These are phyloP conservation scores for Plasmopara viticola DNA, from an alignment of 352 stramenopile species.

Conservation along the genomic window DNA sequence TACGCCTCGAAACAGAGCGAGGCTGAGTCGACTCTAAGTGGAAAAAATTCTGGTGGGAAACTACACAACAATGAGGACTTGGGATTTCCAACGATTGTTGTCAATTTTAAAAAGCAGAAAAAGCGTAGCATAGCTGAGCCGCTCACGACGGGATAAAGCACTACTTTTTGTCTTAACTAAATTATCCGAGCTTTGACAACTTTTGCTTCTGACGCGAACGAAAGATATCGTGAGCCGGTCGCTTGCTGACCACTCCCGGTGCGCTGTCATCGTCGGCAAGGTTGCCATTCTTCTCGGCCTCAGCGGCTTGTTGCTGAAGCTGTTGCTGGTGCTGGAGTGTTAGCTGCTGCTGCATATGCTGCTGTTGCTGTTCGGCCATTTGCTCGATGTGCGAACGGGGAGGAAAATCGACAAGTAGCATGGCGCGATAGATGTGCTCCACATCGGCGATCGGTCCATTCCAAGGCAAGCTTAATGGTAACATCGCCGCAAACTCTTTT, in stretches of 20 bases:
- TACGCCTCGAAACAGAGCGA: slow-evolving; percentile 1
- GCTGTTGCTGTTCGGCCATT: slow-evolving; percentile 56
- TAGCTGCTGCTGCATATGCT: slow-evolving; percentile 55
- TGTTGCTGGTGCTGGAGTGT: slow-evolving; percentile 48
- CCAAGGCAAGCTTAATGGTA: slow-evolving; percentile 77
- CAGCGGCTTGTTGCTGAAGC: slow-evolving; percentile 47
- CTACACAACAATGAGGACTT: slow-evolving; percentile 33
- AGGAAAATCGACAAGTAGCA: slow-evolving; percentile 79
- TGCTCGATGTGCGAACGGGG: slow-evolving; percentile 63
- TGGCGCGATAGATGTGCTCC: slow-evolving; percentile 80
- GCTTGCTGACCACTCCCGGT: slow-evolving; percentile 68
- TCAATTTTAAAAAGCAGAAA: slow-evolving; percentile 46
- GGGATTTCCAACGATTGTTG: slow-evolving; percentile 29
- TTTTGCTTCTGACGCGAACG: slow-evolving; percentile 82
- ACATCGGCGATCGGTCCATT: slow-evolving; percentile 83
- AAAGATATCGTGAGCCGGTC: slow-evolving; percentile 81
- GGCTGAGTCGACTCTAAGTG: background rate
- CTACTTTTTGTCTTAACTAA: background rate
- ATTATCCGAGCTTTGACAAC: slow-evolving; percentile 67
- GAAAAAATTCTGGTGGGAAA: slow-evolving; percentile 8
- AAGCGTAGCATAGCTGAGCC: slow-evolving; percentile 8
- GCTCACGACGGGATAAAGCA: background rate
- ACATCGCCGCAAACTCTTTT: slow-evolving; percentile 76
- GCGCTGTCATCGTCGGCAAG: slow-evolving; percentile 37
- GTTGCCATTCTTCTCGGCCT: slow-evolving; percentile 35